Evolutionary conservation across 768 basidiomycete genomes (phyloP), one percentile per base, ranked within the genome.

Genomic region (Xerocomellus intermedius): DNA sequence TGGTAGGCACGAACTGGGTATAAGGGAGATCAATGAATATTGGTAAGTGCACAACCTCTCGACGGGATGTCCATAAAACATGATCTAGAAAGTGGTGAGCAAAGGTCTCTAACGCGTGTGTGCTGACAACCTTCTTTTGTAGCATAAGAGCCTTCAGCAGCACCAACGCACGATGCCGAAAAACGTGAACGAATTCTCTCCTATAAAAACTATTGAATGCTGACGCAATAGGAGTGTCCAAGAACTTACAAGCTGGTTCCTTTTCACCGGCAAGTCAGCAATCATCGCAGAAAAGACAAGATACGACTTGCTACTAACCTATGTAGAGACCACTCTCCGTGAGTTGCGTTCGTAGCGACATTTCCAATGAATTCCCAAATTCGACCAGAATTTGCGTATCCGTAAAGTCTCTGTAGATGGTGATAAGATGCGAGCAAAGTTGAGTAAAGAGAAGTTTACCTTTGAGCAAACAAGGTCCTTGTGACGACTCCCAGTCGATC

Each of bases 61-160:
- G 2, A 98, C 96, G 0, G 96, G 96, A 66, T 96, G 92, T 7
- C 95, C 95, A 64, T 83, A 97, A 71, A 99, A 95, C 86, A 98
- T 89, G 55, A 98, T 89, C 94, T 96, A 66, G 47, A 6, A 26
- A 35, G 24, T 14, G 17, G 37, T 65, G 42, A 63, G 49, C 21
- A 42, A 54, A 17, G 62, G 48, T 37, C 32, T 24, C 52, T 36
- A 17, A 51, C 19, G 42, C n/a, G 16, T 22, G 37, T 33, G 38
- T 37, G 41, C 19, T 26, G 61, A 78, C 52, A 63, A 94, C 95
- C 77, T 89, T 81, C 72, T 92, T 92, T 69, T 99, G 97, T 24
- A 98, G 78, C 75, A 98, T 89, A 8, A 99, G 74, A 17, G 95
- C 86, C 69, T 99, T 99, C 54, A 98, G 79, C n/a, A 99, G 78